Evolutionary conservation across 2,329 filamentous ascomycete species (phyloP).

Genomic region (Stagonosporopsis tanaceti): DNA sequence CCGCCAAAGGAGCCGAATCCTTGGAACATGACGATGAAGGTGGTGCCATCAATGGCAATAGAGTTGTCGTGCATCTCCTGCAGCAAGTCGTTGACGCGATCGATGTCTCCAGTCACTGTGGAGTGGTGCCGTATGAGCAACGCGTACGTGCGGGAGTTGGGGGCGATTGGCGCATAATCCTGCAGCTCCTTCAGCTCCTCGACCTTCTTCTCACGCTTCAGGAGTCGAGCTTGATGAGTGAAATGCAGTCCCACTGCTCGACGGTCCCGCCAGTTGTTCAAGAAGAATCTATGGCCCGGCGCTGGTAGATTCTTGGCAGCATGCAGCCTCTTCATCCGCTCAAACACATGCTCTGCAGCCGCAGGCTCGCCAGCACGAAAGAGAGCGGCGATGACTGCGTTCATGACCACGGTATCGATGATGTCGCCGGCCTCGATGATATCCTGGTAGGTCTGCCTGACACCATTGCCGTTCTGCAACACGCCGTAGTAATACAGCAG

Average conservation of each 20-base stretch:
- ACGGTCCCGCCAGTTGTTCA: constrained; percentile 52
- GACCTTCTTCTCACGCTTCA: constrained; percentile 55
- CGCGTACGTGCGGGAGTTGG: constrained; percentile 80
- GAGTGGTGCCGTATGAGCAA: constrained; percentile 81
- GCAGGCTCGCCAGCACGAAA: constrained; percentile 77
- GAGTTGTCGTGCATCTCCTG: constrained; percentile 77
- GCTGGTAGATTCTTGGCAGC: constrained; percentile 41
- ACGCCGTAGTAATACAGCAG: constrained; percentile 86
- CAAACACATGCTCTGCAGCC: constrained; percentile 82
- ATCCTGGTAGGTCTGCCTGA: constrained; percentile 79
- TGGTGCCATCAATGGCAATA: constrained; percentile 74
- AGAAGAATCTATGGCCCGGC: constrained; percentile 40
- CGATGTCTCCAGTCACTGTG: constrained; percentile 72
- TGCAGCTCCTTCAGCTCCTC: constrained; percentile 70
- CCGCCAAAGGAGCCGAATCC: constrained; percentile 81
- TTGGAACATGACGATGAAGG: constrained; percentile 83
- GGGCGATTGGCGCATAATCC: constrained; percentile 69
- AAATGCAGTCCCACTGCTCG: constrained; percentile 59
- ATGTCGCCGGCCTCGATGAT: constrained; percentile 87
- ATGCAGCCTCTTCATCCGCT: constrained; percentile 77
- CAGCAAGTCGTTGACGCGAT: constrained; percentile 74
- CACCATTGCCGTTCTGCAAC: constrained; percentile 73
- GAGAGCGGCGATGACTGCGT: constrained; percentile 83
- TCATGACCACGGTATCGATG: constrained; percentile 85
- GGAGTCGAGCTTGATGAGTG: constrained; percentile 52